These are phyloP conservation scores for Lupinus albus DNA, from an alignment of 306 rosid species.

Conservation along the genomic window DNA sequence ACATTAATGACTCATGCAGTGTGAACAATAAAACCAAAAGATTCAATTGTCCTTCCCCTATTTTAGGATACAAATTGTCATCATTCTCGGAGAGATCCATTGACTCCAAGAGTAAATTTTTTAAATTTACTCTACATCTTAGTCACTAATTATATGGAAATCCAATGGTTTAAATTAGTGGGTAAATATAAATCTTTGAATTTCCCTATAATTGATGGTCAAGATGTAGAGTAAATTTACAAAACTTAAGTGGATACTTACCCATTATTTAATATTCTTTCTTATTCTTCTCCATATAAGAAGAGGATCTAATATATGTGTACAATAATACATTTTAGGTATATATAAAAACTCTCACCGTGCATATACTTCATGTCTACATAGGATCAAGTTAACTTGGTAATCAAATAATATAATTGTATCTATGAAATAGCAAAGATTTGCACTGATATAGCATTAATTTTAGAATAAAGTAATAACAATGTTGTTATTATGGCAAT, in stretches of 20 bases:
- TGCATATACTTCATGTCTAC: too few species aligned
- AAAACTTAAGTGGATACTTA: too few species aligned
- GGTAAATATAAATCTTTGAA: too few species aligned
- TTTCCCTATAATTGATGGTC: too few species aligned
- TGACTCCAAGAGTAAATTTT: too few species aligned
- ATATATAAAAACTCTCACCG: too few species aligned
- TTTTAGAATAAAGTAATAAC: constrained; percentile 41
- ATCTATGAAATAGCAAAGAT: constrained; percentile 30
- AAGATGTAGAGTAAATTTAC: too few species aligned
- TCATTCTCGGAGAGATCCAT: too few species aligned
- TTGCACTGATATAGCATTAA: constrained; percentile 34
- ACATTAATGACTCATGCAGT: constrained; percentile 43
- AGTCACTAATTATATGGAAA: too few species aligned
- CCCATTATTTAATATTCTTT: constrained; percentile 1
- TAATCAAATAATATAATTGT: constrained; percentile 39
- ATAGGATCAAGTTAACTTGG: constrained; percentile 24
- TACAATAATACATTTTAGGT: too few species aligned
- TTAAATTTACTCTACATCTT: too few species aligned
- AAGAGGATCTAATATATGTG: neutral
- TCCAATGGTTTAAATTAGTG: too few species aligned
- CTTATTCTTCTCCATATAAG: constrained; percentile 21
- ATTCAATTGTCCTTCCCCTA: constrained; percentile 31
- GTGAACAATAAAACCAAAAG: constrained; percentile 26
- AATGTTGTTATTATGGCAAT: constrained; percentile 45
- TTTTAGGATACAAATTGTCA: constrained; percentile 32